Evolutionary conservation across 768 basidiomycete genomes (phyloP).

Genomic region (Ramaria sp.): DNA sequence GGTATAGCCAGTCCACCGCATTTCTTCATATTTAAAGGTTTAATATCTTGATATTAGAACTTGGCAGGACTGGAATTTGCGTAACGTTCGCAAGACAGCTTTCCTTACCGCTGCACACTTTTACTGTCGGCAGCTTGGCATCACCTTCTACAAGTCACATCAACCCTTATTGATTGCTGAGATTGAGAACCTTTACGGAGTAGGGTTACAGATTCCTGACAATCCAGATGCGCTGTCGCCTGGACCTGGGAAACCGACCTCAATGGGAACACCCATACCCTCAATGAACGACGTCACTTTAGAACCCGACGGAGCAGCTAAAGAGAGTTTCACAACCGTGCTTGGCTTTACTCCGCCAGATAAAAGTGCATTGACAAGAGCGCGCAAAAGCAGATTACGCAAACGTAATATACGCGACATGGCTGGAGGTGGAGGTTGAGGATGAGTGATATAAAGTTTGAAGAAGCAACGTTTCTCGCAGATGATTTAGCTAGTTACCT

Average conservation of each 20-base stretch:
- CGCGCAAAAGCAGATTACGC: slow-evolving; percentile 23
- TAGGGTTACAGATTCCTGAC: neutral
- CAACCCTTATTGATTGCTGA: slow-evolving; percentile 40
- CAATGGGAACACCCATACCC: no score
- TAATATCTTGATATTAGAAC: slow-evolving; percentile 22
- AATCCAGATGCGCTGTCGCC: neutral
- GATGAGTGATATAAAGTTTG: neutral
- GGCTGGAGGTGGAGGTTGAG: slow-evolving; percentile 14
- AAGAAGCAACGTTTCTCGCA: neutral
- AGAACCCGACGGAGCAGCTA: no score
- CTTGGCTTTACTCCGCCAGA: no score
- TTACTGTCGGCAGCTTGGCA: slow-evolving; percentile 60
- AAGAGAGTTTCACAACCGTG: no score
- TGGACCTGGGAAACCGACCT: no score
- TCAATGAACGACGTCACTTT: no score
- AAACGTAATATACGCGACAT: slow-evolving; percentile 23
- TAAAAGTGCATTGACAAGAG: no score
- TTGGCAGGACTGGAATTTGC: slow-evolving; percentile 55
- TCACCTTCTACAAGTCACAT: slow-evolving; percentile 46
- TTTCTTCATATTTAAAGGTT: neutral
- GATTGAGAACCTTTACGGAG: neutral
- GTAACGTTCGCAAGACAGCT: slow-evolving; percentile 54
- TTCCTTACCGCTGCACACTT: slow-evolving; percentile 72
- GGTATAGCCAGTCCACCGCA: no score
- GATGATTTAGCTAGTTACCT: neutral